These are phyloP conservation scores for Eremothecium sinecaudum DNA, from an alignment of 1,139 yeast species.

Conservation along the genomic window DNA sequence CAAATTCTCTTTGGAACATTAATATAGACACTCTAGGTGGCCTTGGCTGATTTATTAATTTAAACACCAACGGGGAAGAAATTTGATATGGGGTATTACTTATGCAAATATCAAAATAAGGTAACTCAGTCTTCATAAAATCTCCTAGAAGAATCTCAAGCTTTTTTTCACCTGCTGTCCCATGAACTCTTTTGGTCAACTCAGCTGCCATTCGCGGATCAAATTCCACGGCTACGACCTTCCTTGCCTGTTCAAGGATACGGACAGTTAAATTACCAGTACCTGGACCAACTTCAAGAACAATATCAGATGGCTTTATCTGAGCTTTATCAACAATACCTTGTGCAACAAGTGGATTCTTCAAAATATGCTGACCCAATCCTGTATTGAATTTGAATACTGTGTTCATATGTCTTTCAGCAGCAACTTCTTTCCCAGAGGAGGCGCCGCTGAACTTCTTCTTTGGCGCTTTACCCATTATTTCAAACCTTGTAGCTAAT, in stretches of 20 bases:
- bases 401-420: conserved; percentile 63
- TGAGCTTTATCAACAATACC: conserved; percentile 96
- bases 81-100: conserved; percentile 97
- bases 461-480: conserved; percentile 32
- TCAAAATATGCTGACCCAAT: conserved; percentile 92
- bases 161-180: conserved; percentile 86
- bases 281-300: conserved; percentile 98
- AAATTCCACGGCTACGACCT: conserved; percentile 90
- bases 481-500: no score
- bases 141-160: conserved; percentile 89
- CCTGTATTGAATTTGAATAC: conserved; percentile 95
- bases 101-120: conserved; percentile 91
- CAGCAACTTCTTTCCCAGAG: conserved; percentile 45
- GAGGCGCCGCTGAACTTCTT: conserved; percentile 30
- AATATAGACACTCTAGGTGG: conserved; percentile 94
- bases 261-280: conserved; percentile 95
- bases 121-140: conserved; percentile 90
- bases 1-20: conserved; percentile 97
- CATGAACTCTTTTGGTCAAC: conserved; percentile 92
- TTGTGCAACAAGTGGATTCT: conserved; percentile 93
- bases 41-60: conserved; percentile 76
- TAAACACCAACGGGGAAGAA: conserved; percentile 92
- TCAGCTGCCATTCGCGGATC: conserved; percentile 99
- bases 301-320: conserved; percentile 84
- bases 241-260: conserved; percentile 78